Evolutionary conservation across 139 green algal genomes (phyloP).

Genomic region (Zygnema circumcarinatum): DNA sequence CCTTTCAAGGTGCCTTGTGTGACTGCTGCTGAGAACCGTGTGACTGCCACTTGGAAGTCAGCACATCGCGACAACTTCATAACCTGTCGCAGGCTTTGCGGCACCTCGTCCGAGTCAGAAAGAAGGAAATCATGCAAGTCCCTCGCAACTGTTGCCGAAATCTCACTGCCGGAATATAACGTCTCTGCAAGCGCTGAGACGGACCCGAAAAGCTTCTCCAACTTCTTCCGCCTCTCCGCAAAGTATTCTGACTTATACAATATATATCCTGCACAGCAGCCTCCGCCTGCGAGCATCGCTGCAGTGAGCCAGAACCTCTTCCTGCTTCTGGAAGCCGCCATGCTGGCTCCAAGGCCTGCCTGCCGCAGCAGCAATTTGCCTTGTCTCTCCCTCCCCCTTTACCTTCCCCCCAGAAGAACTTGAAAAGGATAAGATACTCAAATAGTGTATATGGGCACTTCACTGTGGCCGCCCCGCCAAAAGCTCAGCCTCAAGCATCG

Average conservation of each 20-base stretch:
- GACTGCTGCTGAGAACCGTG: conserved; percentile 9
- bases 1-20: conserved; percentile 19
- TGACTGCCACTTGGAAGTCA: conserved; percentile 40
- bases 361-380: too few species aligned
- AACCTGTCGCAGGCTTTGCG: conserved; percentile 37
- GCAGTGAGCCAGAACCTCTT: neutral
- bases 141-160: conserved; percentile 27
- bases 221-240: neutral
- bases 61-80: conserved; percentile 28
- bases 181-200: neutral
- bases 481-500: too few species aligned
- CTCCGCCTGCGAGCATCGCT: neutral
- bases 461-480: too few species aligned
- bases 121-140: conserved; percentile 36
- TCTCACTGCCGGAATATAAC: conserved; percentile 23
- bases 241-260: neutral
- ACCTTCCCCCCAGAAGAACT: too few species aligned
- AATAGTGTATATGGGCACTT: too few species aligned
- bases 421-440: too few species aligned
- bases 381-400: too few species aligned
- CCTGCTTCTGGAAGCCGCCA: neutral
- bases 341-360: too few species aligned
- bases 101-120: conserved; percentile 34
- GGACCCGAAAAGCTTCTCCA: neutral
- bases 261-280: neutral